Evolutionary conservation across 345 rosid genomes (phyloP).

Genomic region (Capsella bursapastoris): DNA sequence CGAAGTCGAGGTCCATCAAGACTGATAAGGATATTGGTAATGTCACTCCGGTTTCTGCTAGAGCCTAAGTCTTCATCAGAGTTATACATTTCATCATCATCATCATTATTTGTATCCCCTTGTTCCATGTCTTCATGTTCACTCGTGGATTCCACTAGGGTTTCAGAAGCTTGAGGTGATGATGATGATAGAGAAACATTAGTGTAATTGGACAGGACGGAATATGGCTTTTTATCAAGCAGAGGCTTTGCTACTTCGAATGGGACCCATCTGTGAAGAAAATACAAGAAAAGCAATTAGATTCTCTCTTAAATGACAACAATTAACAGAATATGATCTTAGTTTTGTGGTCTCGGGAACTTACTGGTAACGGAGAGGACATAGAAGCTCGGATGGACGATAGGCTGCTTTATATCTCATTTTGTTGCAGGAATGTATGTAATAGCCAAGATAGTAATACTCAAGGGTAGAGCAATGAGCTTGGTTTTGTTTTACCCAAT

Average conservation of each 20-base stretch:
- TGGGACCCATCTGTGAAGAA: conserved; percentile 80
- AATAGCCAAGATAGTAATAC: conserved; percentile 94
- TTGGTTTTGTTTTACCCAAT: conserved; percentile 80
- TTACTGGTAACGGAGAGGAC: conserved; percentile 89
- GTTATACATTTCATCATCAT: conserved; percentile 47
- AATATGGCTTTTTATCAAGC: conserved; percentile 74
- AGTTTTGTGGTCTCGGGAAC: conserved; percentile 36
- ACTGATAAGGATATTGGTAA: conserved; percentile 58
- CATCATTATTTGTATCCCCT: conserved; percentile 43
- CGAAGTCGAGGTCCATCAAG: conserved; percentile 53
- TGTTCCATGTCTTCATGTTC: conserved; percentile 47
- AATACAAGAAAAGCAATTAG: conserved; percentile 2
- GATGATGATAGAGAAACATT: conserved; percentile 45
- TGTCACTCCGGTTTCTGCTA: conserved; percentile 44
- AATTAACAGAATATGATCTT: neutral
- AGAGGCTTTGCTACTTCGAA: conserved; percentile 67
- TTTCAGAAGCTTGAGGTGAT: conserved; percentile 47
- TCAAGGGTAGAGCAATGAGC: conserved; percentile 71
- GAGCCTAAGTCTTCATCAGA: conserved; percentile 57
- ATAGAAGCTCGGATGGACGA: conserved; percentile 88
- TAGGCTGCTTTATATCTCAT: conserved; percentile 98
- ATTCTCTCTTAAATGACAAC: conserved; percentile 7
- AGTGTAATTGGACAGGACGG: conserved; percentile 61
- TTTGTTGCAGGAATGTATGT: conserved; percentile 92
- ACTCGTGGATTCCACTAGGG: conserved; percentile 39